Evolutionary conservation across 164 flowering plant genomes (phyloP).

Genomic region (Dillenia suffruticosa): DNA sequence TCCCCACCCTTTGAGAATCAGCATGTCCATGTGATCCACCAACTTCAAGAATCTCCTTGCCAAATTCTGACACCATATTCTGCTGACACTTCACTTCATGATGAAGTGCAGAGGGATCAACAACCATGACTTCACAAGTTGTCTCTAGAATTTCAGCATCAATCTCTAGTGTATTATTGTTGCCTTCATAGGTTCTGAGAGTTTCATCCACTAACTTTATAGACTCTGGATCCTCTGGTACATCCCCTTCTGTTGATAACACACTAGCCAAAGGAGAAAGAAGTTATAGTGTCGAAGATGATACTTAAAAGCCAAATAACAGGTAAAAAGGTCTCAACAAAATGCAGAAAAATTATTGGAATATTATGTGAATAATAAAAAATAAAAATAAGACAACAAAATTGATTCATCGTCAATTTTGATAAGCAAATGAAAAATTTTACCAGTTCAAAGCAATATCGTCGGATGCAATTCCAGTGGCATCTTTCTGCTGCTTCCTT

Average conservation of each 20-base stretch:
- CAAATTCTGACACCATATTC: conserved; percentile 11
- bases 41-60: conserved; percentile 14
- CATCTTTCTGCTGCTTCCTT: conserved; percentile 34
- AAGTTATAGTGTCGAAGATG: not conserved
- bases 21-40: conserved; percentile 17
- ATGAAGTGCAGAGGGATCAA: conserved; percentile 7
- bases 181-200: conserved; percentile 23
- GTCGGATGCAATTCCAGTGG: conserved; percentile 9
- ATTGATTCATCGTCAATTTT: not conserved
- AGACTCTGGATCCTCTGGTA: conserved; percentile 18
- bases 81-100: conserved; percentile 9
- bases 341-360: not conserved
- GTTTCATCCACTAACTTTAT: conserved; percentile 18
- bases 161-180: conserved; percentile 24
- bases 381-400: not conserved
- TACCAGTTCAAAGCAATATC: conserved; percentile 30
- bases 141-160: conserved; percentile 29
- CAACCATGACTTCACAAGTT: conserved; percentile 12
- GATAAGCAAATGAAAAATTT: not conserved
- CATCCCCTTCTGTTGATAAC: conserved; percentile 13
- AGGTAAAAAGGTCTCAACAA: not conserved
- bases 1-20: conserved; percentile 12
- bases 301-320: not conserved
- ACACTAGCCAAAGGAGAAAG: conserved; percentile 23
- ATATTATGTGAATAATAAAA: not conserved